phyloP scores from a whole-genome alignment of 148 eudicot genomes.

The Beta vulgaris region DNA sequence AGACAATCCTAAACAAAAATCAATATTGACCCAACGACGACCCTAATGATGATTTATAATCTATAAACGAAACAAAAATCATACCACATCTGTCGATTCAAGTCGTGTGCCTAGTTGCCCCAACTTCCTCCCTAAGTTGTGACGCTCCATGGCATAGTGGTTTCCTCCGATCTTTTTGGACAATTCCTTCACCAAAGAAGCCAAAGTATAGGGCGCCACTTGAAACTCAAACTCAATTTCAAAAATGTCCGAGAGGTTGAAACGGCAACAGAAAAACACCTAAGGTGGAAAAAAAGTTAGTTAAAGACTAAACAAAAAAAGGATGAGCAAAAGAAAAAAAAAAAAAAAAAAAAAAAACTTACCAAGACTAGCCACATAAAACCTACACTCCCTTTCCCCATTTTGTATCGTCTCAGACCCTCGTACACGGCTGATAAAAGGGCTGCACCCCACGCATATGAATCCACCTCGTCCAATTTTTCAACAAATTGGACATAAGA shows the following conservation, averaged over 20 bases:
- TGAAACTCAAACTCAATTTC: neutral
- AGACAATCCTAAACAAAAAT: too few species aligned
- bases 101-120: neutral
- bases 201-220: neutral
- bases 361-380: neutral
- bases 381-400: neutral
- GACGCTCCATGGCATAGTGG: neutral
- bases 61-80: too few species aligned
- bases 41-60: too few species aligned
- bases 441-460: neutral
- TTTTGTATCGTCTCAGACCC: neutral
- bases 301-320: neutral
- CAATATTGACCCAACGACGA: too few species aligned
- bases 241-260: neutral
- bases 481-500: neutral
- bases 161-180: neutral
- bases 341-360: neutral
- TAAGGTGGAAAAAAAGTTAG: slow-evolving; percentile 1
- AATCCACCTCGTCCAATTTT: slow-evolving; percentile 1
- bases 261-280: neutral
- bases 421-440: neutral
- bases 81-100: too few species aligned
- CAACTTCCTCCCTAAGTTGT: neutral
- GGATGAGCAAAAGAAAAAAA: neutral
- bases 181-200: neutral